Evolutionary conservation across 768 basidiomycete genomes (phyloP).

Genomic region (Rhodosporidiobolus odoratus): DNA sequence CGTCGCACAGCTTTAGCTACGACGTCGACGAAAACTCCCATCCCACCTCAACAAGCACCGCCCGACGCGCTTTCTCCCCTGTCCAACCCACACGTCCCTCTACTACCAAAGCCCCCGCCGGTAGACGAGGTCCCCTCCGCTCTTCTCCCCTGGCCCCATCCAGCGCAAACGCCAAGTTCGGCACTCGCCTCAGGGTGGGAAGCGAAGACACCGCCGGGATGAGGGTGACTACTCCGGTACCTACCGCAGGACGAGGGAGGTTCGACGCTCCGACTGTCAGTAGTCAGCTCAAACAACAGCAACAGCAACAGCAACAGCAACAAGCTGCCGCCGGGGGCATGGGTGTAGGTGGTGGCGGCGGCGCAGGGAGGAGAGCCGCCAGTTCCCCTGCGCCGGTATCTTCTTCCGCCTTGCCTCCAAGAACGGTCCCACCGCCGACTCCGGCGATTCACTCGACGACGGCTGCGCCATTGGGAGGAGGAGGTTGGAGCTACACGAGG

Average conservation of each 20-base stretch:
- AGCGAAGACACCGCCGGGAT: background rate
- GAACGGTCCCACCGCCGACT: background rate
- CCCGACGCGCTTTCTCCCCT: slow-evolving; percentile 9
- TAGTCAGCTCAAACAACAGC: background rate
- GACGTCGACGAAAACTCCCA: slow-evolving; percentile 36
- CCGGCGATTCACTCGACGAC: no score
- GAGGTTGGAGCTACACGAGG: no score
- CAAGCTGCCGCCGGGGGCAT: no score
- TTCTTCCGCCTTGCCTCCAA: background rate
- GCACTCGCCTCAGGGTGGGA: slow-evolving; percentile 24
- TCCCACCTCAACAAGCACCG: background rate
- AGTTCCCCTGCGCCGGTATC: background rate
- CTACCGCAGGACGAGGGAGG: background rate
- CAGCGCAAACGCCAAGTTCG: slow-evolving; percentile 37
- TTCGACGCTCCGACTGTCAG: slow-evolving; percentile 23
- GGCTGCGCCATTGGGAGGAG: no score
- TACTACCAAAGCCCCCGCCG: background rate
- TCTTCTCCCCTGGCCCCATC: slow-evolving; percentile 6
- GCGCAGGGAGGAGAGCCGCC: background rate
- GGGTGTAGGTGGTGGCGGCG: background rate
- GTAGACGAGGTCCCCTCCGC: background rate
- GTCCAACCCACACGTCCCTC: background rate
- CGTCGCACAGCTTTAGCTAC: slow-evolving; percentile 37
- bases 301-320: no score
- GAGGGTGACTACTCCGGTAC: background rate